phyloP scores from a whole-genome alignment of 2,329 filamentous ascomycete genomes.

The Elsinoe perseae region DNA sequence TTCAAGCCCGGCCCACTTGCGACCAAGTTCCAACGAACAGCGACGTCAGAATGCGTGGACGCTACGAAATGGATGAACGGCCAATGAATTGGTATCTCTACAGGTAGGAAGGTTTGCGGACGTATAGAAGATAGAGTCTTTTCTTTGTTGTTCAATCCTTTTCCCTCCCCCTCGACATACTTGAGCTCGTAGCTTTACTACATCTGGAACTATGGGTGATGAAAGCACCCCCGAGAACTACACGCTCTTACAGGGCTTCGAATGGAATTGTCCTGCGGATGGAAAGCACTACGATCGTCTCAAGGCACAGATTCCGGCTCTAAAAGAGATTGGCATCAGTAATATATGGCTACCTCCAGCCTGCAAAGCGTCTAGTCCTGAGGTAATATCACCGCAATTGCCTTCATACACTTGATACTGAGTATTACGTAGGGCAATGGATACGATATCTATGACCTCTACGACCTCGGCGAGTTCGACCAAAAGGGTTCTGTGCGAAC shows the following conservation, averaged over 20 bases:
- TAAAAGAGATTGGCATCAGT: conserved; percentile 52
- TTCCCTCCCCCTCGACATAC: neutral
- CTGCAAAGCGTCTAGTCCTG: conserved; percentile 57
- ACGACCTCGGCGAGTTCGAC: conserved; percentile 66
- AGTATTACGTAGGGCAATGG: conserved; percentile 51
- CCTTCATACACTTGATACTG: neutral
- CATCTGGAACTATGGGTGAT: conserved; percentile 17
- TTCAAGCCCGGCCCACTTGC: conserved; percentile 7
- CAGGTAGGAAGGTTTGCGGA: neutral
- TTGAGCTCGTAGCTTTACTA: neutral
- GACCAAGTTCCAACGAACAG: conserved; percentile 1
- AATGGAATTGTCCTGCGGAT: conserved; percentile 61
- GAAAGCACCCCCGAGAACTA: conserved; percentile 24
- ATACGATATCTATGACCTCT: conserved; percentile 54
- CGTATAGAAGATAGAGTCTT: neutral
- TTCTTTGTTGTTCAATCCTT: neutral
- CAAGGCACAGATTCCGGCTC: conserved; percentile 41
- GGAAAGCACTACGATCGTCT: conserved; percentile 56
- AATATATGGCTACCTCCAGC: conserved; percentile 60
- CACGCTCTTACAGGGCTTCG: conserved; percentile 60
- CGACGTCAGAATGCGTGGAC: conserved; percentile 9
- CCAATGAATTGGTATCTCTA: neutral
- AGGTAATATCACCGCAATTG: conserved; percentile 10
- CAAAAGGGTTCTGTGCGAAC: conserved; percentile 57
- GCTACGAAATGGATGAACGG: neutral